These are phyloP conservation scores for Quercus cerris DNA, from an alignment of 306 rosid genomes.

Conservation along the genomic window DNA sequence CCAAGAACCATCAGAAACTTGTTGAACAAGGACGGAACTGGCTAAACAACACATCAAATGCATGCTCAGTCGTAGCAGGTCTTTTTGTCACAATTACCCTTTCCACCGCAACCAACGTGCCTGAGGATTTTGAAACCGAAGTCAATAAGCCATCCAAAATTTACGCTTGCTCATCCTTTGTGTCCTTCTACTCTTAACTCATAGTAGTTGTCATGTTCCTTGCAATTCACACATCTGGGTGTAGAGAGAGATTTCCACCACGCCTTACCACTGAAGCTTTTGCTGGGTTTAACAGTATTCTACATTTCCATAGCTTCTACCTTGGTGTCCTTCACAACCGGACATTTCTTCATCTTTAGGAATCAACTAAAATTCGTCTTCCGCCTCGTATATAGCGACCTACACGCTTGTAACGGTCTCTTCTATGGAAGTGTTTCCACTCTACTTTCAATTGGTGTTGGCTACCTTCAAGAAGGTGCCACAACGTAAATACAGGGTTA, in stretches of 20 bases:
- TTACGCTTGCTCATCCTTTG: conserved; percentile 26
- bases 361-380: conserved; percentile 17
- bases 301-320: conserved; percentile 43
- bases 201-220: conserved; percentile 50
- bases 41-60: conserved; percentile 38
- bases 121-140: conserved; percentile 19
- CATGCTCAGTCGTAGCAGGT: conserved; percentile 55
- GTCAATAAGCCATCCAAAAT: conserved; percentile 17
- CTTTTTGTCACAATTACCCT: conserved; percentile 51
- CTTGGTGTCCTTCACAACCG: conserved; percentile 39
- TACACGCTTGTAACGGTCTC: conserved; percentile 34
- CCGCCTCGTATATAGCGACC: conserved; percentile 24
- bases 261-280: conserved; percentile 34
- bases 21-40: conserved; percentile 27
- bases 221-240: conserved; percentile 37
- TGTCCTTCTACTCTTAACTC: conserved; percentile 46
- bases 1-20: conserved; percentile 17
- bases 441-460: conserved; percentile 36
- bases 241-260: conserved; percentile 34
- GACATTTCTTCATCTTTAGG: conserved; percentile 33
- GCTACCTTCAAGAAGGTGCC: conserved; percentile 23
- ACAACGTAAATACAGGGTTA: neutral
- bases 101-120: conserved; percentile 33
- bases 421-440: conserved; percentile 36
- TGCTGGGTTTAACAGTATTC: conserved; percentile 35